Evolutionary conservation across 164 flowering plant species (phyloP), one percentile per base, ranked within the genome.

Genomic region (Cinnamomum micranthum): DNA sequence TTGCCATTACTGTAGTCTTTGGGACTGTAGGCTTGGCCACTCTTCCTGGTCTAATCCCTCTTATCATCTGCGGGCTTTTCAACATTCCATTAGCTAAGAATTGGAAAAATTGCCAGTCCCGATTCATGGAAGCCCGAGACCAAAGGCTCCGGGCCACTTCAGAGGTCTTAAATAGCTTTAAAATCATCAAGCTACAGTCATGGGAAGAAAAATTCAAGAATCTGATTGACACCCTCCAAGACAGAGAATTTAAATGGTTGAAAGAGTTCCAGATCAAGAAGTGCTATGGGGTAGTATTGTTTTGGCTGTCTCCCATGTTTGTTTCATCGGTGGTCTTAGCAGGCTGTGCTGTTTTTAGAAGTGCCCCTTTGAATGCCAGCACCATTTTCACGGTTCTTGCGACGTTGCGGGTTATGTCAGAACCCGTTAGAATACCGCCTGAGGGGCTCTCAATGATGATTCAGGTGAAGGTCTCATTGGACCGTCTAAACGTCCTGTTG

Each of bases 181-280:
- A 91, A 72, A 81, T 91, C 71, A 91, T 95, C 33, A 95, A 93
- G 81, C 70, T 93, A 52, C 97, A 93, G 72, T 88, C 95, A 9
- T 95, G 98, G 98, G 98, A 93, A 76, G 95, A 91, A 6, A 83
- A 88, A 9, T 95, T 95, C 84, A 87, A 81, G 84, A 78, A 25
- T 11, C 60, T 79, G 75, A 83, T 89, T 2, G 86, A 85, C 10
- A 83, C 90, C 15, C 81, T 79, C 4, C 85, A 97, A n/a, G 87
- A 75, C 9, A 64, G 0, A 1, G 97, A 93, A 59, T 86, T 91
- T 78, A 87, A 84, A 74, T 90, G 95, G 97, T 62, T 95, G 75
- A 14, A 84, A 4, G 76, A 86, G 74, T 9, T 79, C 1, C 93
- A 88, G 74, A 68, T 80, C 19, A 81, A 68, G 72, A 90, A 78